Evolutionary conservation across 768 basidiomycete species (phyloP), one percentile per base, ranked within the genome.

Genomic region (Boletus eberwhitei): DNA sequence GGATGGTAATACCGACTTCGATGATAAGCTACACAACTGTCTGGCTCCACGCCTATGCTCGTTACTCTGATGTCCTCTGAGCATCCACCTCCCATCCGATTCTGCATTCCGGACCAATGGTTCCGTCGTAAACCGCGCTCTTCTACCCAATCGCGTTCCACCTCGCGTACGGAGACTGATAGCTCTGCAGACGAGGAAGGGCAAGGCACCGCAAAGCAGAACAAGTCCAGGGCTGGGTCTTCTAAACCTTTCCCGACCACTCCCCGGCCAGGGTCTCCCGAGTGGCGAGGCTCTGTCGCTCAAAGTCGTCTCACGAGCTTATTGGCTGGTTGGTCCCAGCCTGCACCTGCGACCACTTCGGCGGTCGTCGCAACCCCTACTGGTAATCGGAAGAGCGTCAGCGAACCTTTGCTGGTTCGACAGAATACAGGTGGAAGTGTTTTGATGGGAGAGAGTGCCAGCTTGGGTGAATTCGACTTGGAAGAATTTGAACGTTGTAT

Each of bases 71-170:
- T 2, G 36, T 59, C 63, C 17, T 59, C 31, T 17, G 54, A 50
- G 8, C 21, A 36, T 38, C 48, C 59, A 6, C 54, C 52, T 9
- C 64, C 59, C 8, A 82, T 87, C 63, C 77, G 79, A 26, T 79
- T 91, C 52, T 87, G 85, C 57, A 82, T 93, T 8, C 87, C 87
- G 2, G 87, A 87, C 50, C 85, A 87, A 64, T 92, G 86, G 90
- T 92, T 83, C 69, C 82, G 84, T 53, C 80, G 87, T 19, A 87
- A 80, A 57, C 79, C 84, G 8, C 81, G 82, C 0, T 74, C 77
- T 2, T 81, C 83, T 2, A 70, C 72, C 14, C 65, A 75, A 22
- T 79, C 81, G 0, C 77, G 77, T 34, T 79, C 82, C 3, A 12
- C 14, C 26, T 26, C 31, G 21, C 34, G 31, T 19, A n/a, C 31